Conservation (phyloP, 176 grass and related monocot species). For the Neostapfia colusana region DNA sequence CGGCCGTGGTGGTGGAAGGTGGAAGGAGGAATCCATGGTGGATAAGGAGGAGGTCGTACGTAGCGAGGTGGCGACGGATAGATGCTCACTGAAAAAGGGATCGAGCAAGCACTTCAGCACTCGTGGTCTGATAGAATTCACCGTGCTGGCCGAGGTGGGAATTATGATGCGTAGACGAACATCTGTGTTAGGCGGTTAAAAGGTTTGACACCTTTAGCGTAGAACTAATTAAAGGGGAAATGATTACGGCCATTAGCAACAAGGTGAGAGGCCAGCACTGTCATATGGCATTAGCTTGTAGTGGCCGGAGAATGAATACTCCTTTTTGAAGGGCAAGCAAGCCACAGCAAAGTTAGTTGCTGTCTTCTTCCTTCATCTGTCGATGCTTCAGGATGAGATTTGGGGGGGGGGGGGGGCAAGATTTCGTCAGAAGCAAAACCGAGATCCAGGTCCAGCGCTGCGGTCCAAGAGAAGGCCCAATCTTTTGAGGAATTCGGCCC, state of each 20-base stretch:
- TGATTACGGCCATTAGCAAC: conserved; percentile 41
- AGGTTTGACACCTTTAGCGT: neutral
- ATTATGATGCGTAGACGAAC: no score
- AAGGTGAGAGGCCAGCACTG: conserved; percentile 44
- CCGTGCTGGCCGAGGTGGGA: conserved; percentile 14
- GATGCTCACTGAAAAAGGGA: conserved; percentile 63
- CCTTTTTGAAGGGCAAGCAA: conserved; percentile 44
- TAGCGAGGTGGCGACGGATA: conserved; percentile 34
- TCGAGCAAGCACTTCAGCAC: conserved; percentile 14
- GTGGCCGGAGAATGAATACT: conserved; percentile 58
- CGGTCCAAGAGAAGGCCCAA: no score
- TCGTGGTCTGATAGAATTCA: conserved; percentile 37
- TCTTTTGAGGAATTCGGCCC: no score
- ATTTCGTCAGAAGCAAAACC: no score
- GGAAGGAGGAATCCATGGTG: conserved; percentile 47
- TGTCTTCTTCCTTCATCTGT: conserved; percentile 10
- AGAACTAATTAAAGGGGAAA: conserved; percentile 1
- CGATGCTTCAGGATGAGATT: conserved; percentile 3
- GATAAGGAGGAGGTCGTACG: conserved; percentile 66
- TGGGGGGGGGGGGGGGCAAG: no score
- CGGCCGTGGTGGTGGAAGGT: conserved; percentile 12
- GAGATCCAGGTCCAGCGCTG: no score
- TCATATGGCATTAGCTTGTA: conserved; percentile 65
- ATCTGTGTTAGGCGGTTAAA: neutral
- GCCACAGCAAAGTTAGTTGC: conserved; percentile 25